A percentile compares a stretch with the other conserved stretches of the same genome.
phyloP scores from a whole-genome alignment of 192 early-diverging fungal genomes.

The Podila minutissima region DNA sequence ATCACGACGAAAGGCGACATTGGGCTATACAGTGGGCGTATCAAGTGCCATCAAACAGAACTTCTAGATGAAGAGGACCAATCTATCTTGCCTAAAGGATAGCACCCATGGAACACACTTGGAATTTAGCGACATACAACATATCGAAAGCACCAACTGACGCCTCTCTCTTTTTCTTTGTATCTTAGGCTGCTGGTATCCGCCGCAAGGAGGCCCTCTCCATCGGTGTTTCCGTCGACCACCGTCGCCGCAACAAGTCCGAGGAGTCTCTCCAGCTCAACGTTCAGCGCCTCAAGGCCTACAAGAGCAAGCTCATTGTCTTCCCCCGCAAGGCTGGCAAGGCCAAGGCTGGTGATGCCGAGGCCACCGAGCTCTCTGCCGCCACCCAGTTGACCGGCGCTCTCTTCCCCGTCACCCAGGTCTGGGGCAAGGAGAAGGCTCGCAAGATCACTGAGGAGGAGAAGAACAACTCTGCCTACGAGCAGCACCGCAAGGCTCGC shows the following conservation, averaged over 20 bases:
- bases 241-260: conserved; percentile 95
- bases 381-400: conserved; percentile 73
- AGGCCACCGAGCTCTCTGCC: conserved; percentile 61
- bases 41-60: background rate
- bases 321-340: conserved; percentile 90
- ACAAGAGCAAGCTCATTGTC: conserved; percentile 95
- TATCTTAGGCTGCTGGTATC: conserved; percentile 85
- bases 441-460: conserved; percentile 59
- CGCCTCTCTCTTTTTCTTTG: background rate
- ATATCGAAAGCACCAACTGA: background rate
- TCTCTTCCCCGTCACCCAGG: conserved; percentile 77
- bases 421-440: conserved; percentile 55
- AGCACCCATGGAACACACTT: background rate
- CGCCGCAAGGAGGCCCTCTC: conserved; percentile 91
- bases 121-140: background rate
- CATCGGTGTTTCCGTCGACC: conserved; percentile 97
- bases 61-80: too few relatives aligned
- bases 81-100: too few relatives aligned
- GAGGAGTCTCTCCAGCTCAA: conserved; percentile 94
- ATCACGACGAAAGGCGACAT: background rate
- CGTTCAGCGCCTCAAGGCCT: conserved; percentile 93
- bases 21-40: background rate
- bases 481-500: conserved; percentile 81
- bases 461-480: conserved; percentile 69
- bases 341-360: conserved; percentile 82